Base-by-base conservation (phyloP, 768 basidiomycete species). In the Boletus speciosus region DNA sequence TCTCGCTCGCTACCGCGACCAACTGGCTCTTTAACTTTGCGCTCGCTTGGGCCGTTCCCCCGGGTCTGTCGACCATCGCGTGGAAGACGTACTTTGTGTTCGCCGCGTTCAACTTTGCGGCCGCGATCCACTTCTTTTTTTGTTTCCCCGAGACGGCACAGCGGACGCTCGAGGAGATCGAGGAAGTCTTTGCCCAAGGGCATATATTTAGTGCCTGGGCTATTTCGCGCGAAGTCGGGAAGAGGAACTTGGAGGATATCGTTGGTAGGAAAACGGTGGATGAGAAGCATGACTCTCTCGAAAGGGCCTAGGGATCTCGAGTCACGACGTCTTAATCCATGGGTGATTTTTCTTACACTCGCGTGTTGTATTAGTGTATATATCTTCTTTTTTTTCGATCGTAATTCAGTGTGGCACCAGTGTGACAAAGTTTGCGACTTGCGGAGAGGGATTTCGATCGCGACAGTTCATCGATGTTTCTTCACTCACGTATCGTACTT, bases 41-140 rank as follows among this genome's bases (percentile, higher is more conserved):
- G 14, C 79, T 88, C 52, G 86, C 86, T 0, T 88, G 81, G 73
- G 86, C 85, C 8, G 86, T 88, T 2, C 89, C 89, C 1, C 86
- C 88, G 0, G 82, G 80, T 7, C 79, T 90, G 45, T 68, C 79
- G 29, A 75, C 59, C 59, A 88, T 90, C 55, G 86, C 84, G 15
- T 86, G 82, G 78, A 85, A 81, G 71, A 89, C 80, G 2, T 90
- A 88, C 71, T 88, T 88, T 70, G 82, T 89, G 67, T 88, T 90
- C 64, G 86, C 84, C 9, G 71, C 85, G 10, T 88, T 88, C 80
- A 87, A 88, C 75, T 82, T 86, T 54, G 81, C 83, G 1, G 84
- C 82, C 1, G 84, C 78, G 66, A 71, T 88, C 49, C 87, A 89
- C 61, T 74, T 90, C 55, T 74, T 85, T 63, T 89, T 90, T 78